phyloP scores from a whole-genome alignment of 805 yeast species.

The Monosporozyma solicola region DNA sequence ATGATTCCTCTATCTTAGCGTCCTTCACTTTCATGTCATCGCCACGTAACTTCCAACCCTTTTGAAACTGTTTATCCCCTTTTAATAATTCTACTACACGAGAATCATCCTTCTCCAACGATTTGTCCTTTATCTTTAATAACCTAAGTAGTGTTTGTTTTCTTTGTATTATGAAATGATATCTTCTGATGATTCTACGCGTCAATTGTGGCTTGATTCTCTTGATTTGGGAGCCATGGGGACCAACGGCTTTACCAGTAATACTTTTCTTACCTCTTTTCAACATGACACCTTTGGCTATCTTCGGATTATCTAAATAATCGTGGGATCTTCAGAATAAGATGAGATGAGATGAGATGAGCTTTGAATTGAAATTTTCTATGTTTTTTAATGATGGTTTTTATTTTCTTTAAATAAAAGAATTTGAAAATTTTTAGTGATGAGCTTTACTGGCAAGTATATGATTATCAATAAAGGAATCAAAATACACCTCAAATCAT shows the following conservation, averaged over 20 bases:
- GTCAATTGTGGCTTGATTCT: constrained; percentile 62
- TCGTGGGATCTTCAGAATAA: not conserved
- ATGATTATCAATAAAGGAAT: not conserved
- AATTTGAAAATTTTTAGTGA: constrained; percentile 1
- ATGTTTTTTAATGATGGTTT: not conserved
- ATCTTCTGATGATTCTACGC: constrained; percentile 66
- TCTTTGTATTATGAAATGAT: constrained; percentile 60
- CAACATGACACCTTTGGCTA: constrained; percentile 8
- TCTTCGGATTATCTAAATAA: not conserved
- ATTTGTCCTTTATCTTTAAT: constrained; percentile 14
- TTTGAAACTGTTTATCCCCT: not conserved
- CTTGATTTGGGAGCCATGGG: constrained; percentile 30
- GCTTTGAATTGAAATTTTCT: constrained; percentile 1
- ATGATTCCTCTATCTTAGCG: constrained; percentile 9
- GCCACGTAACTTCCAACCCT: constrained; percentile 4
- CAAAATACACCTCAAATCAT: not conserved
- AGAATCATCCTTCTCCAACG: not conserved
- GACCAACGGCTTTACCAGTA: constrained; percentile 29
- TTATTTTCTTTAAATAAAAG: not conserved
- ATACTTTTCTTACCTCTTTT: constrained; percentile 27
- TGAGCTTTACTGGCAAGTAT: not conserved
- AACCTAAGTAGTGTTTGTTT: constrained; percentile 34
- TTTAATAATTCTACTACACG: not conserved
- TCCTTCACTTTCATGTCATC: not conserved
- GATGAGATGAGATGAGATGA: constrained; percentile 20